Evolutionary conservation across 2,329 filamentous ascomycete species (phyloP), one percentile per base, ranked within the genome.

Genomic region (Pseudocercospora crystallina): DNA sequence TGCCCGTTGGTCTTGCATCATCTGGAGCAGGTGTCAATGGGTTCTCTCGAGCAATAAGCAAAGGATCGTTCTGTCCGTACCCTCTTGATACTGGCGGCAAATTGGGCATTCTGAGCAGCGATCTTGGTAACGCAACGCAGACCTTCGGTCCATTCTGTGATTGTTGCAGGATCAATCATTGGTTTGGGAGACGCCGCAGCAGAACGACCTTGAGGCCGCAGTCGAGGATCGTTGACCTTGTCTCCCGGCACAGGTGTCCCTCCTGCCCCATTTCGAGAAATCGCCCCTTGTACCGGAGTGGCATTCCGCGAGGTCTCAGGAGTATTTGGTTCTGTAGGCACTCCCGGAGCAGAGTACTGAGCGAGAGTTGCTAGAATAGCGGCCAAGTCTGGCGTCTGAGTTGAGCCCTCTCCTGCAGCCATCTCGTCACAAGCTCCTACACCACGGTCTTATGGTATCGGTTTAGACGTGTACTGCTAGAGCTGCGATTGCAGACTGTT

Each of bases 1-100:
- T 35, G 77, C 74, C 60, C 83, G 78, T 65, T 87, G 84, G 36
- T 81, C 77, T 47, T 76, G 75, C 53, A 87, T 85, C 67, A 87
- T 74, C 69, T 83, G 54, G 2, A 43, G 37, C 15, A 33, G 33
- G 43, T 59, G 64, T 61, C 49, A 61, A 65, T 62, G 58, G 48
- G 53, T 45, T 51, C 51, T 40, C 20, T 33, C 13, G 26, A 10
- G 11, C 12, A 40, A 43, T 11, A 31, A 15, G 5, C 50, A 11
- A 35, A 54, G 43, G 35, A 15, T n/a, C 14, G 37, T 17, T 8
- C 33, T 31, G 36, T 54, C 7, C 61, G 51, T 66, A 73, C 73
- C 59, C 70, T 72, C 49, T 67, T 69, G 41, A 77, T 67, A 2
- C 65, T 61, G 5, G 58, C 52, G 11, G 64, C 68, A 57, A 78